Conservation (phyloP, 2,329 filamentous ascomycete species). For the Pseudogymnoascus sp. region DNA sequence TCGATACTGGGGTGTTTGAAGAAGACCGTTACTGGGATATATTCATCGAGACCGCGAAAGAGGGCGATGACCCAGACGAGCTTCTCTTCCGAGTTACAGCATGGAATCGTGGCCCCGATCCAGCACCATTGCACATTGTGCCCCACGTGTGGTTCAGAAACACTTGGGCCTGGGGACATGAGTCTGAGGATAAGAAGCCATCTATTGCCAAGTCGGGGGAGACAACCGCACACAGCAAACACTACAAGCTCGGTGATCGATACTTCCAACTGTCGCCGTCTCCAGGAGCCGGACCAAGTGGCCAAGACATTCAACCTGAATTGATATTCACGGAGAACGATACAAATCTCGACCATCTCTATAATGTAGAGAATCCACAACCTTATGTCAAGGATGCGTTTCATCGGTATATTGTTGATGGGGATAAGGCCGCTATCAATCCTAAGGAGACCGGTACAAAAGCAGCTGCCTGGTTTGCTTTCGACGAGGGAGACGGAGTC, state of each 20-base stretch:
- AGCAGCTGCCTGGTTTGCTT: constrained; percentile 82
- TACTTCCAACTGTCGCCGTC: constrained; percentile 84
- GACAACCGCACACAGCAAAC: constrained; percentile 66
- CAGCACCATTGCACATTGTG: constrained; percentile 84
- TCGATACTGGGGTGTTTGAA: constrained; percentile 81
- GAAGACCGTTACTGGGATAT: constrained; percentile 95
- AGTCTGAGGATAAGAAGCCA: constrained; percentile 69
- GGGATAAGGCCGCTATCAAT: constrained; percentile 74
- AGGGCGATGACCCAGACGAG: constrained; percentile 84
- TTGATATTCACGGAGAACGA: constrained; percentile 94
- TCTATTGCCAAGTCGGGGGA: constrained; percentile 60
- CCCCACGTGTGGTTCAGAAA: constrained; percentile 97
- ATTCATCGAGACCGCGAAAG: constrained; percentile 92
- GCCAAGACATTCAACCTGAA: constrained; percentile 76
- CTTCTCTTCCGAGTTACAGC: constrained; percentile 89
- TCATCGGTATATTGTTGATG: constrained; percentile 77
- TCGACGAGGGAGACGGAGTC: constrained; percentile 83
- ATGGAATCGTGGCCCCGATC: constrained; percentile 88
- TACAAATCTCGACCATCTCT: constrained; percentile 74
- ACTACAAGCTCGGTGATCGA: constrained; percentile 72
- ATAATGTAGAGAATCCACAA: constrained; percentile 68
- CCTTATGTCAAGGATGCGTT: constrained; percentile 94
- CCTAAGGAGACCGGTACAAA: constrained; percentile 77
- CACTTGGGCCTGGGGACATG: constrained; percentile 90
- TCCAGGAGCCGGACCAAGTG: constrained; percentile 69